Base-by-base conservation (phyloP, 768 basidiomycete genomes). In the Termitomyces sp. region DNA sequence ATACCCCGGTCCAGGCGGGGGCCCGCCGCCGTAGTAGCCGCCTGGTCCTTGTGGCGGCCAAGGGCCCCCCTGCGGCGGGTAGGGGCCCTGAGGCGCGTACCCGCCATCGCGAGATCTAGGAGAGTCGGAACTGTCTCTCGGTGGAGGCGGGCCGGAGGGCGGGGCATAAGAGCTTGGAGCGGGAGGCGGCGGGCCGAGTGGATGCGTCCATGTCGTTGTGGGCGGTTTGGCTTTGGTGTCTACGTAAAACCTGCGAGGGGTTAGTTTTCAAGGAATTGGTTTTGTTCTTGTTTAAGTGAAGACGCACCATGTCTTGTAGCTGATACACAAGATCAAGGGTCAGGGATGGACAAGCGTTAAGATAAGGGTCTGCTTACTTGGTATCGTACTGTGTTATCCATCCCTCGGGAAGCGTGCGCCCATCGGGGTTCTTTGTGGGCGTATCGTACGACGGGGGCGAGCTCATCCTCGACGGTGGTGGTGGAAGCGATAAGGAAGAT, bases 131-230 rank as follows among this genome's bases (percentile, higher is more conserved):
- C 71, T 71, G 64, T 72, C 71, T 26, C 69, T 61, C 3, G 72
- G 71, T 1, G 83, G 80, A 0, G 86, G 86, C 9, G 82, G 74
- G 20, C 79, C 77, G 0, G 71, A 54, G 9, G 78, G 79, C 12
- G 78, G 74, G 20, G 71, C 68, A 64, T 75, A 79, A 2, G 80
- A 72, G 32, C 75, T 67, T 32, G 75, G 70, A 4, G 78, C 71
- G 5, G 82, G 76, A 4, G 53, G 53, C 1, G 52, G 16, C 2
- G 53, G 53, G 40, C 85, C 86, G n/a, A 80, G 70, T 0, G 90
- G 90, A 64, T 91, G 90, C 0, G 73, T 76, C 90, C 90, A 92
- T 14, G 78, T 81, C 40, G 87, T 83, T 20, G 80, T 77, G 0
- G 88, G 86, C 4, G 89, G 89, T 18, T 77, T 72, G 48, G 81